Evolutionary conservation across 164 flowering plant species (phyloP).

Genomic region (Liquidambar formosana): DNA sequence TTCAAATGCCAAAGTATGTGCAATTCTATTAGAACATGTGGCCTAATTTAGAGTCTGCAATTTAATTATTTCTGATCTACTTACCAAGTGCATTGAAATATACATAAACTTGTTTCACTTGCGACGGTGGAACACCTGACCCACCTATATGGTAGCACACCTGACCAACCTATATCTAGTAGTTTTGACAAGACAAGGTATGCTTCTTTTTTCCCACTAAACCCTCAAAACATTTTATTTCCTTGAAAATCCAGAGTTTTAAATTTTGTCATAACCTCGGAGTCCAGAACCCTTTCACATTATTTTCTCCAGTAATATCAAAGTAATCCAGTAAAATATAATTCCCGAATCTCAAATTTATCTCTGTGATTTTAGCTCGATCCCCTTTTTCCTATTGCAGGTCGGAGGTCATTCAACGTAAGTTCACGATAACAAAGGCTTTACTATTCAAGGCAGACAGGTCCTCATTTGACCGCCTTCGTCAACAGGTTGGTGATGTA

Average conservation of each 20-base stretch:
- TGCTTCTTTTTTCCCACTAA: too few relatives aligned
- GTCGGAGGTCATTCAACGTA: constrained; percentile 68
- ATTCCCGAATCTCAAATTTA: too few relatives aligned
- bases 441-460: constrained; percentile 70
- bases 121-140: too few relatives aligned
- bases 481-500: constrained; percentile 59
- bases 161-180: too few relatives aligned
- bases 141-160: too few relatives aligned
- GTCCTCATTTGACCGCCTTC: constrained; percentile 76
- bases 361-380: not conserved
- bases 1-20: not conserved
- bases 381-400: constrained; percentile 30
- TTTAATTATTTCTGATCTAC: not conserved
- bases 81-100: too few relatives aligned
- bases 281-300: too few relatives aligned
- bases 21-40: not conserved
- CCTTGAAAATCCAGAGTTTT: too few relatives aligned
- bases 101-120: too few relatives aligned
- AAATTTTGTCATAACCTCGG: not conserved
- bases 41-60: not conserved
- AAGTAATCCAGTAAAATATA: too few relatives aligned
- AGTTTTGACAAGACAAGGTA: too few relatives aligned
- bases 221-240: too few relatives aligned
- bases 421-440: constrained; percentile 72
- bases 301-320: not conserved